Conservation (phyloP, 805 yeast genomes). For the Starmera amethionina region DNA sequence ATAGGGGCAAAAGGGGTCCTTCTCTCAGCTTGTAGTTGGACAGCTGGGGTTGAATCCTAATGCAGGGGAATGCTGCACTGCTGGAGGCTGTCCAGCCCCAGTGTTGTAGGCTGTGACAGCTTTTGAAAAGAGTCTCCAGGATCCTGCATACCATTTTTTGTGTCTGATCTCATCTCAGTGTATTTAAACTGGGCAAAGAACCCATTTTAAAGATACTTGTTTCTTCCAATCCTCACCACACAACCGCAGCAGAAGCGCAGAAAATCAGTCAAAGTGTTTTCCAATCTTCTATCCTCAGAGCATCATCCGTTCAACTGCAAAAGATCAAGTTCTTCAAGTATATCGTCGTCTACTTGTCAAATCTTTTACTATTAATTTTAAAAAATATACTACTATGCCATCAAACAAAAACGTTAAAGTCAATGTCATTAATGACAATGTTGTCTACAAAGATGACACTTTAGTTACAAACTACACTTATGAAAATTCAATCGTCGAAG, state of each 20-base stretch:
- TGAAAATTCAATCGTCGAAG: constrained; percentile 61
- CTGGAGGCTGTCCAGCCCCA: too few relatives aligned
- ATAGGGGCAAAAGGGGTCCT: too few relatives aligned
- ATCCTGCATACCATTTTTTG: too few relatives aligned
- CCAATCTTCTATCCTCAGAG: constrained; percentile 16
- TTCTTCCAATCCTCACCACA: background rate
- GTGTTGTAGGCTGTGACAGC: too few relatives aligned
- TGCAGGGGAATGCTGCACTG: too few relatives aligned
- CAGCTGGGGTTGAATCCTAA: too few relatives aligned
- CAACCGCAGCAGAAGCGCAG: too few relatives aligned
- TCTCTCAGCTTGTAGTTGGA: too few relatives aligned
- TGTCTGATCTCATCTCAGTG: too few relatives aligned
- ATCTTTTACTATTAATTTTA: constrained; percentile 11
- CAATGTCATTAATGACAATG: constrained; percentile 44
- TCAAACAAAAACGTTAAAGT: constrained; percentile 19
- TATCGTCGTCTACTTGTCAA: constrained; percentile 4
- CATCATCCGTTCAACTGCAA: constrained; percentile 21
- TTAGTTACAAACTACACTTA: constrained; percentile 52
- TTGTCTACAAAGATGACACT: constrained; percentile 33
- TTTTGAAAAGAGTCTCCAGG: too few relatives aligned
- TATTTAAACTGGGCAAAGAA: too few relatives aligned
- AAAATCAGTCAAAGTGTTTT: constrained; percentile 14
- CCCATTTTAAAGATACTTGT: background rate
- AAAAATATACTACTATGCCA: background rate
- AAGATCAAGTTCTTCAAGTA: constrained; percentile 18